Conservation (phyloP, 2,329 filamentous ascomycete genomes). For the Nothomitra cinnamomea region DNA sequence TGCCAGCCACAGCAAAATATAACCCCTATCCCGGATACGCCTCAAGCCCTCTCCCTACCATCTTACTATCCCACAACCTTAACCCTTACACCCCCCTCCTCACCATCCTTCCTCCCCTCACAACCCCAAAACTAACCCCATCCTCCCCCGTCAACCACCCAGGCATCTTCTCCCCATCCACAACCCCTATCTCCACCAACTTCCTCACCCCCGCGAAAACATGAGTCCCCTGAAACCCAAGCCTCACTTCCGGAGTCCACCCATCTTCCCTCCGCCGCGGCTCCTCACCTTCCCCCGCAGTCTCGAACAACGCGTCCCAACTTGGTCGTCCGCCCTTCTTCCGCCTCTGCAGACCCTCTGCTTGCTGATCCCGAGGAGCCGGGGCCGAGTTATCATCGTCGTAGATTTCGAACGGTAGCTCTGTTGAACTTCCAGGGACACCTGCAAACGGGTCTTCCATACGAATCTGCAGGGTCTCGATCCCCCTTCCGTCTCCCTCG, state of each 20-base stretch:
- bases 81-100: neutral
- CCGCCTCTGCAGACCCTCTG: too few species aligned
- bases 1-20: neutral
- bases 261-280: slow-evolving; percentile 11
- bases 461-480: slow-evolving; percentile 32
- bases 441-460: slow-evolving; percentile 27
- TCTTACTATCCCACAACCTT: neutral
- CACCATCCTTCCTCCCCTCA: slow-evolving; percentile 47
- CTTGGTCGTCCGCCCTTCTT: too few species aligned
- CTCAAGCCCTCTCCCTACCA: neutral
- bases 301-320: too few species aligned
- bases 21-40: neutral
- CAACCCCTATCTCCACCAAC: slow-evolving; percentile 57
- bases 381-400: neutral
- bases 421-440: neutral
- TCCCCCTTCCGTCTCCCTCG: slow-evolving; percentile 20
- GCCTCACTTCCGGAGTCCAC: slow-evolving; percentile 27
- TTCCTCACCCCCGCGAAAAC: slow-evolving; percentile 67
- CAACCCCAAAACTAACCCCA: slow-evolving; percentile 54
- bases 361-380: neutral
- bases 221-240: slow-evolving; percentile 60
- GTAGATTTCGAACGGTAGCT: neutral
- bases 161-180: slow-evolving; percentile 66
- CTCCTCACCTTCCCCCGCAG: slow-evolving; percentile 6
- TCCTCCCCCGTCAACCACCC: slow-evolving; percentile 86